Percentiles rank a stretch among this genome's conserved stretches.
Conservation (phyloP, 805 yeast genomes). For the Yamadazyma tumulicola region DNA sequence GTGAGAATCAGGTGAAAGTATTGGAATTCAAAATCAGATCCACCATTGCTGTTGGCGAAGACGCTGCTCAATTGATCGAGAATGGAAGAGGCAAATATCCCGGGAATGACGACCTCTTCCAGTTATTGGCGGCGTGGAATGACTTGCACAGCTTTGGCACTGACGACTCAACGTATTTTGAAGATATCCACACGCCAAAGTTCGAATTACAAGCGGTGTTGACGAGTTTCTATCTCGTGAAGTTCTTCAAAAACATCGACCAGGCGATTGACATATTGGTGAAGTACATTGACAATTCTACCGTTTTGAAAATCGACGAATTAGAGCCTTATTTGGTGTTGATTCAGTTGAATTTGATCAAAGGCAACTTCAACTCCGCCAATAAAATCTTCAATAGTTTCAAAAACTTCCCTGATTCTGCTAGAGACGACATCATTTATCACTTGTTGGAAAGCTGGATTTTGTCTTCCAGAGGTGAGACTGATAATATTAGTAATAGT, state of each 20-base stretch:
- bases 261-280: constrained; percentile 33
- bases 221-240: constrained; percentile 36
- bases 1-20: constrained; percentile 35
- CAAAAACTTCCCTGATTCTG: constrained; percentile 29
- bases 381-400: constrained; percentile 29
- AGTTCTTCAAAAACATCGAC: constrained; percentile 32
- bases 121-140: constrained; percentile 40
- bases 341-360: constrained; percentile 36
- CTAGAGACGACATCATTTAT: constrained; percentile 65
- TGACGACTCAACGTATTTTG: constrained; percentile 41
- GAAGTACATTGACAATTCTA: constrained; percentile 21
- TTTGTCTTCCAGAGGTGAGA: constrained; percentile 34
- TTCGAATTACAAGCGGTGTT: constrained; percentile 42
- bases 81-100: constrained; percentile 31
- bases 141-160: constrained; percentile 42
- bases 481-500: constrained; percentile 38
- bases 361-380: constrained; percentile 35
- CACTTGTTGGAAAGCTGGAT: constrained; percentile 78
- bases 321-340: constrained; percentile 40
- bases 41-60: constrained; percentile 32
- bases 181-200: constrained; percentile 30
- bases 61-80: constrained; percentile 38
- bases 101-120: constrained; percentile 31
- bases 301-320: constrained; percentile 23
- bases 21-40: constrained; percentile 41